phyloP scores from a whole-genome alignment of 140 eudicot genomes.

The Erigeron philadelphicus region DNA sequence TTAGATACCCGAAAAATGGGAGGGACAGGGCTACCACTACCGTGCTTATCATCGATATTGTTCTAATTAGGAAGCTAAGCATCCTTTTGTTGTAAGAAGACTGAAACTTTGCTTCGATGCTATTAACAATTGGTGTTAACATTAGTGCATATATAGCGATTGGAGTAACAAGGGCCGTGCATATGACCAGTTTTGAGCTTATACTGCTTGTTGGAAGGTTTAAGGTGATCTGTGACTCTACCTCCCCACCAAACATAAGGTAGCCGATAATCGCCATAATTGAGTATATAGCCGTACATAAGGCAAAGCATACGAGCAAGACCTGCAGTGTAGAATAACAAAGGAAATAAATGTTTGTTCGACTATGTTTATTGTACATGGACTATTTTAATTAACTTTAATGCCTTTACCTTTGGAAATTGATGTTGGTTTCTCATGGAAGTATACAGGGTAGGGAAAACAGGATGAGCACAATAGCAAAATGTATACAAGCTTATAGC shows the following conservation, averaged over 20 bases:
- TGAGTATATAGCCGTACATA: slow-evolving; percentile 49
- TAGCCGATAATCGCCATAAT: slow-evolving; percentile 65
- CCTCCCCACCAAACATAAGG: slow-evolving; percentile 63
- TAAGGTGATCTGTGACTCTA: slow-evolving; percentile 57
- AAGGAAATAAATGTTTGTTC: no score
- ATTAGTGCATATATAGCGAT: slow-evolving; percentile 72
- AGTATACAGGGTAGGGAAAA: slow-evolving; percentile 55
- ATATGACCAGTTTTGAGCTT: slow-evolving; percentile 61
- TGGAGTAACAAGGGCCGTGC: slow-evolving; percentile 64
- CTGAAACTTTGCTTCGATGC: slow-evolving; percentile 40
- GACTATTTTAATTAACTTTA: no score
- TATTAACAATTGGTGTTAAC: slow-evolving; percentile 57
- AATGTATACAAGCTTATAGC: slow-evolving; percentile 54
- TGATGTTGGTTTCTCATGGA: slow-evolving; percentile 50
- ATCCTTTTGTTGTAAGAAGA: slow-evolving; percentile 26
- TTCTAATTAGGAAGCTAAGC: slow-evolving; percentile 39
- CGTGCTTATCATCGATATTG: slow-evolving; percentile 45
- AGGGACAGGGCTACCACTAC: slow-evolving; percentile 45
- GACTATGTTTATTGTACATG: no score
- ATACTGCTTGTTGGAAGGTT: slow-evolving; percentile 54
- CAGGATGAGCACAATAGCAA: slow-evolving; percentile 70
- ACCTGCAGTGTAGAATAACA: slow-evolving; percentile 41
- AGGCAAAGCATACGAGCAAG: slow-evolving; percentile 47
- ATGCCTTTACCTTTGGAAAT: slow-evolving; percentile 42
- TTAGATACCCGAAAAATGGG: slow-evolving; percentile 51